phyloP scores from a whole-genome alignment of 2,329 filamentous ascomycete genomes.

The Byssothecium circinans region DNA sequence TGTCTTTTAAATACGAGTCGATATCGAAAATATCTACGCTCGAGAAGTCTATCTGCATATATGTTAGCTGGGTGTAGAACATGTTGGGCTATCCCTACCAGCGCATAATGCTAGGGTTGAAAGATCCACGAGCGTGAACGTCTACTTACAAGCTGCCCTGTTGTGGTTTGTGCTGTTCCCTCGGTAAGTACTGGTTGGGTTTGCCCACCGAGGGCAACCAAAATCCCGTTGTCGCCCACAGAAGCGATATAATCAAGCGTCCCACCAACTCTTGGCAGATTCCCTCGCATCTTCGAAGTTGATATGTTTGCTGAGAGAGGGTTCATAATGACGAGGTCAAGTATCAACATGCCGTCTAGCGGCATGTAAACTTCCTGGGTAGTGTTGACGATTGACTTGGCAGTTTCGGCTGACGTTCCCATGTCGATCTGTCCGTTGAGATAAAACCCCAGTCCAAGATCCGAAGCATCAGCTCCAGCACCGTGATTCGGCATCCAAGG shows the following conservation, averaged over 20 bases:
- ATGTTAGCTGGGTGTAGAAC: constrained; percentile 4
- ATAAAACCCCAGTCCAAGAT: constrained; percentile 44
- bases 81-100: background rate
- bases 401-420: constrained; percentile 30
- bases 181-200: constrained; percentile 14
- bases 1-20: constrained; percentile 33
- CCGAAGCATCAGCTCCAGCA: constrained; percentile 42
- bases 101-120: background rate
- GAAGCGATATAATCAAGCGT: constrained; percentile 42
- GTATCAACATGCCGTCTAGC: constrained; percentile 44
- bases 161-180: constrained; percentile 9
- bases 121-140: background rate
- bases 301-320: constrained; percentile 44
- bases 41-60: constrained; percentile 13
- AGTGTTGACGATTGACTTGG: constrained; percentile 12
- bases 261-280: constrained; percentile 41
- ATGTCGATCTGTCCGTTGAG: constrained; percentile 45
- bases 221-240: constrained; percentile 42
- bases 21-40: constrained; percentile 48
- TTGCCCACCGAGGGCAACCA: constrained; percentile 46
- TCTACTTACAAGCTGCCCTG: constrained; percentile 31
- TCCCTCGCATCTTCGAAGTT: constrained; percentile 33
- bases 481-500: constrained; percentile 40
- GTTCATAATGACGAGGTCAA: constrained; percentile 35
- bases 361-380: constrained; percentile 24